Conservation (phyloP, 2,329 filamentous ascomycete genomes). For the Diaporthe sp. region DNA sequence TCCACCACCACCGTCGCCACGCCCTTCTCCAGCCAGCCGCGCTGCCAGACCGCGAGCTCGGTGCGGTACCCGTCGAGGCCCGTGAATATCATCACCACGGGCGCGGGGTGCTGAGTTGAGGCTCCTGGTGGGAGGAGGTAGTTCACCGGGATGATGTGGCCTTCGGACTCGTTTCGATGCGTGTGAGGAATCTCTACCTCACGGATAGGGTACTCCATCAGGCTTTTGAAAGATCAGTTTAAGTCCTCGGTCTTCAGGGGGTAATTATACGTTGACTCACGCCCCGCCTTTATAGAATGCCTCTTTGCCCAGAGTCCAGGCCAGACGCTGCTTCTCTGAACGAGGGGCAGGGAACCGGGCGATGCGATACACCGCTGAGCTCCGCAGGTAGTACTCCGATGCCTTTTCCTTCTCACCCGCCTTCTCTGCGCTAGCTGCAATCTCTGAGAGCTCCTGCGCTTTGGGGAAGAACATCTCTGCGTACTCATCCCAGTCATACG, state of each 20-base stretch:
- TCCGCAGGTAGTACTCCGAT: conserved; percentile 71
- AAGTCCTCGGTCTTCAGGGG: too few species aligned
- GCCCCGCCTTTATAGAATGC: conserved; percentile 69
- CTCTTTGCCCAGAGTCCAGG: conserved; percentile 74
- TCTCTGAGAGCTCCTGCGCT: conserved; percentile 66
- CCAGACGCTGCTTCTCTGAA: conserved; percentile 66
- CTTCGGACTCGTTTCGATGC: conserved; percentile 60
- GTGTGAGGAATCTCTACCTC: conserved; percentile 74
- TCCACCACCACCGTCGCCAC: conserved; percentile 74
- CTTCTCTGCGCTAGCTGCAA: conserved; percentile 64
- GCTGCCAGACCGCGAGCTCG: conserved; percentile 70
- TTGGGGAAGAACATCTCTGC: conserved; percentile 73
- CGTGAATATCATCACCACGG: conserved; percentile 69
- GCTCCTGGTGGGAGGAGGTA: conserved; percentile 67
- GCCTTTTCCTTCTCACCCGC: conserved; percentile 65
- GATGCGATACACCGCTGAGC: conserved; percentile 80
- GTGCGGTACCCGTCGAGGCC: conserved; percentile 64
- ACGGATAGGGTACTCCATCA: conserved; percentile 69
- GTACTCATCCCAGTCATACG: conserved; percentile 60
- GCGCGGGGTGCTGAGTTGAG: conserved; percentile 47
- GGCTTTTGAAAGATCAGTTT: conserved; percentile 12
- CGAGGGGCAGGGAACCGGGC: conserved; percentile 75
- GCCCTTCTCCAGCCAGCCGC: conserved; percentile 73
- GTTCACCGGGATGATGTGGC: conserved; percentile 71
- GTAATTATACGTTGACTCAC: background rate